A percentile compares a stretch with the other conserved stretches of the same genome.
Evolutionary conservation across 805 yeast genomes (phyloP).

Genomic region (Pichia kluyveri): DNA sequence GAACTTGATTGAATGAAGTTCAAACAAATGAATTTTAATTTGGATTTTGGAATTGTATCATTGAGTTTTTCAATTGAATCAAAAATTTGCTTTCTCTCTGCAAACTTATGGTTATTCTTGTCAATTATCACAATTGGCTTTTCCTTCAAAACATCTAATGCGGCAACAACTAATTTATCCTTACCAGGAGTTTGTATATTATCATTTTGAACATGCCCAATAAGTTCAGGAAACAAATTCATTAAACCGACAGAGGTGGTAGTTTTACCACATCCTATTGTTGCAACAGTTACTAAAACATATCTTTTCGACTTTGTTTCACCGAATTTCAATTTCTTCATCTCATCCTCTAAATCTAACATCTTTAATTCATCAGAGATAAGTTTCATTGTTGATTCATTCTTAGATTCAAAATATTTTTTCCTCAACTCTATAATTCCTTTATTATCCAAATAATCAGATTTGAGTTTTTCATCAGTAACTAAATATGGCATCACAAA

Average conservation of each 20-base stretch:
- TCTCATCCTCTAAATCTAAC: slow-evolving; percentile 21
- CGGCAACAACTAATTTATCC: slow-evolving; percentile 37
- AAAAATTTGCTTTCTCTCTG: slow-evolving; percentile 64
- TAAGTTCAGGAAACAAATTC: slow-evolving; percentile 40
- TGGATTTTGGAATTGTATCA: slow-evolving; percentile 34
- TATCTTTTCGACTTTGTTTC: slow-evolving; percentile 38
- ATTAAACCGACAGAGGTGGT: slow-evolving; percentile 59
- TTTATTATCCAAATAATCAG: slow-evolving; percentile 42
- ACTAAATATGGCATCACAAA: slow-evolving; percentile 54
- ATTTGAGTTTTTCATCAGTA: slow-evolving; percentile 35
- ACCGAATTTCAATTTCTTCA: slow-evolving; percentile 18
- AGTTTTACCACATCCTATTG: slow-evolving; percentile 93
- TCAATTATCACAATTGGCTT: slow-evolving; percentile 59
- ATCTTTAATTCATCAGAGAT: slow-evolving; percentile 36
- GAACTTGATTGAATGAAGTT: slow-evolving; percentile 40
- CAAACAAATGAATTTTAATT: slow-evolving; percentile 54
- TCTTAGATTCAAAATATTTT: slow-evolving; percentile 43
- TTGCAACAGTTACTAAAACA: slow-evolving; percentile 74
- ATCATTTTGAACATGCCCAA: slow-evolving; percentile 82
- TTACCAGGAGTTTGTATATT: slow-evolving; percentile 45
- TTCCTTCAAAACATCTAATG: slow-evolving; percentile 33
- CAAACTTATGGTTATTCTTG: slow-evolving; percentile 66
- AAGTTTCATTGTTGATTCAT: slow-evolving; percentile 49
- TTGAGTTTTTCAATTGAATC: slow-evolving; percentile 38
- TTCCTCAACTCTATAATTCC: slow-evolving; percentile 74